A percentile compares a stretch with the other conserved stretches of the same genome.
These are phyloP conservation scores for Beauveria australis DNA, from an alignment of 2,329 filamentous ascomycete species.

Conservation along the genomic window DNA sequence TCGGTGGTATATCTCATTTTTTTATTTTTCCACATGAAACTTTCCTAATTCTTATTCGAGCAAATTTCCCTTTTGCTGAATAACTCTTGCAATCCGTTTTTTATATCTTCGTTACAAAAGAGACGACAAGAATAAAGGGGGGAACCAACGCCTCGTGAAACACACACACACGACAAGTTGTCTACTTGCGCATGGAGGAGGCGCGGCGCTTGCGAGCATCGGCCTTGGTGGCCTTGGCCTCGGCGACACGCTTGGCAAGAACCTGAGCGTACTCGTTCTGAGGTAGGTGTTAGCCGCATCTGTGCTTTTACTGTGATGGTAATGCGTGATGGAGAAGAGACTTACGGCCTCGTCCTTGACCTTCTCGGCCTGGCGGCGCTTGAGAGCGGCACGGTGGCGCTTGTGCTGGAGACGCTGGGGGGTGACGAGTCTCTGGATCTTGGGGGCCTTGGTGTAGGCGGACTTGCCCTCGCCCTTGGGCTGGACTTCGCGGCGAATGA, in stretches of 20 bases:
- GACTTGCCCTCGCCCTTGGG: conserved; percentile 96
- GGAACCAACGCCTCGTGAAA: conserved; percentile 10
- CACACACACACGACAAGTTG: conserved; percentile 23
- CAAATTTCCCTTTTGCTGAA: conserved; percentile 17
- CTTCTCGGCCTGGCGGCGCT: conserved; percentile 95
- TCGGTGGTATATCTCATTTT: conserved; percentile 6
- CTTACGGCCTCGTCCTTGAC: conserved; percentile 98
- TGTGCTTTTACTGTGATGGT: too few relatives aligned
- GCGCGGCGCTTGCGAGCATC: conserved; percentile 96
- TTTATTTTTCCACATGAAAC: conserved; percentile 1
- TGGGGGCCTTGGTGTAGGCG: conserved; percentile 99
- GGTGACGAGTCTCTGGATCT: conserved; percentile 99
- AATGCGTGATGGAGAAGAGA: conserved; percentile 18
- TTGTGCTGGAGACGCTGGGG: conserved; percentile 99
- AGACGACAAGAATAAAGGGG: conserved; percentile 13
- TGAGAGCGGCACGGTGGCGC: conserved; percentile 95
- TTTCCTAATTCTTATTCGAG: background rate
- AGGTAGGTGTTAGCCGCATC: conserved; percentile 7
- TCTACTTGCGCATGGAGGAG: conserved; percentile 88
- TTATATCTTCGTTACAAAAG: conserved; percentile 6
- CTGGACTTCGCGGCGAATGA: conserved; percentile 97
- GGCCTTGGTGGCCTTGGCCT: conserved; percentile 89
- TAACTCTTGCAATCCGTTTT: background rate
- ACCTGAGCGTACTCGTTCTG: conserved; percentile 96
- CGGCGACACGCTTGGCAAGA: conserved; percentile 92